Evolutionary conservation across 805 yeast species (phyloP), one percentile per base, ranked within the genome.

Genomic region (Metschnikowia colocasiae): DNA sequence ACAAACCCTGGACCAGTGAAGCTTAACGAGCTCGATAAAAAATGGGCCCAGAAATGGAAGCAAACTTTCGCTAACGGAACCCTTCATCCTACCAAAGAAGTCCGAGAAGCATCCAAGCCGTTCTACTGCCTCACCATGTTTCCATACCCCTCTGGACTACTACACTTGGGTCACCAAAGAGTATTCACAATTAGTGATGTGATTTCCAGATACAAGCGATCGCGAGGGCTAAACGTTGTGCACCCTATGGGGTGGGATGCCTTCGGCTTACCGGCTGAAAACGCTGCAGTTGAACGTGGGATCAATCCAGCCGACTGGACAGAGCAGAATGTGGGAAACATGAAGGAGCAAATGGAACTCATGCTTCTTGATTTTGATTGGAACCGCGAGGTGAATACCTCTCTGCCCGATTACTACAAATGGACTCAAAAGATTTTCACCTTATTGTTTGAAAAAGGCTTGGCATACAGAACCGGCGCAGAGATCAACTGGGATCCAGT

Each of bases 221-320:
- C 87, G 67, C 79, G 77, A 43, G 97, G 97, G 1, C 78, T 75
- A 55, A 69, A 82, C 32, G 96, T 92, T 12, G 73, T 92, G 2
- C 96, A 94, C 61, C 97, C 98, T 0, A 91, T 94, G 95, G 99
- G 99, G 0, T 94, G 97, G 97, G 99, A 94, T 71, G 96, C 98
- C 0, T 94, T 94, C 74, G 99, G 99, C 1, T 72, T 94, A 23
- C 99, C 99, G 0, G 99, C 99, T 0, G 99, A 94, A 63, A 94
- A 94, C 64, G 99, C 99, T 0, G 99, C 99, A 0, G 83, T 89
- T 26, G 96, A 91, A 63, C 69, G 95, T 51, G 81, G 81, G 1
- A 74, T 88, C 10, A 81, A 80, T 52, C 97, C 99, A 0, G 78
- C 80, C 0, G 75, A 65, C 1, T 94, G 99, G 99, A 94, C 99